Base-by-base conservation (phyloP, 306 rosid species). In the Glycyrrhiza uralensis region DNA sequence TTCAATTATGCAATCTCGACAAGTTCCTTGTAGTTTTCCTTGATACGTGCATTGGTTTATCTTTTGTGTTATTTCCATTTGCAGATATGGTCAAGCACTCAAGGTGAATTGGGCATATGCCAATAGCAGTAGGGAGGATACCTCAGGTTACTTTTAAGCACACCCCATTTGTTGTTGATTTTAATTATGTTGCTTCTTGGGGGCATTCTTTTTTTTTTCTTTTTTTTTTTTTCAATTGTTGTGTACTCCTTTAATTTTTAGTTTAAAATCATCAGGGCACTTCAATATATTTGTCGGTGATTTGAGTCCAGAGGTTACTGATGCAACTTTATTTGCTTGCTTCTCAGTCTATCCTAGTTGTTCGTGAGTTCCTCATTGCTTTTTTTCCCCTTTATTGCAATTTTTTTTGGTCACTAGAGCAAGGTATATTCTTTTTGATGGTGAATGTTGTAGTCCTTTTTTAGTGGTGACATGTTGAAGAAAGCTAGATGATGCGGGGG, bases 231-330 rank as follows among this genome's bases (percentile, higher is more conserved):
- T 79, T 35, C 54, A 65, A n/a, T n/a, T n/a, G 66, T 60, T 56
- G 73, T 74, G 78, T 65, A 73, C 76, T 75, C 60, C 81, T 74
- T 84, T 82, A 39, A 84, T 82, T 71, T 74, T 68, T 46, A 72
- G 79, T 82, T 81, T 72, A 83, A 81, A 83, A 82, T 83, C 78
- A 63, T 76, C 87, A 86, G 90, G 90, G 71, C 90, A 86, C 85
- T 86, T 80, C 87, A 86, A 83, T 80, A 54, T 86, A 59, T 86
- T 86, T 86, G 84, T 86, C 11, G 90, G 90, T 82, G 90, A 86
- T 86, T 71, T 86, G 85, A 86, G 90, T 86, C 84, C 90, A 82
- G 90, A 86, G 90, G 87, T 82, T 80, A 86, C 90, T 83, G 90
- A 86, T 86, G 90, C 90, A 66, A 83, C 85, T 71, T 86, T 86